Conservation (phyloP, 1,284 basidiomycete species). For the Spongiforma sp. region DNA sequence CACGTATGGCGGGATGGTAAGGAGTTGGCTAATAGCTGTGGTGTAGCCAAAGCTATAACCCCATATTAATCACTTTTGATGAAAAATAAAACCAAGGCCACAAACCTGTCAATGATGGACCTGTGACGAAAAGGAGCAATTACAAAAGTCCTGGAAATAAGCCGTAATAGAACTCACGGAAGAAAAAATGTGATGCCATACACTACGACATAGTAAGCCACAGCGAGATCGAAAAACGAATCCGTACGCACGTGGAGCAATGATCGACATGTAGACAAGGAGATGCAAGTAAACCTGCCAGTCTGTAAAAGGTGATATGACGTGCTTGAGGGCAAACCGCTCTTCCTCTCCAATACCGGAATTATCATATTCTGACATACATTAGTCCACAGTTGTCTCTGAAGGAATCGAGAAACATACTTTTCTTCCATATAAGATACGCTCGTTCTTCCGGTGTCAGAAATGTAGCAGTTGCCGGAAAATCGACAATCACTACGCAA, state of each 20-base stretch:
- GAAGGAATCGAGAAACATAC: constrained; percentile 38
- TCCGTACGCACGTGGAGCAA: constrained; percentile 62
- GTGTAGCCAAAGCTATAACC: constrained; percentile 57
- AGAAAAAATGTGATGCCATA: constrained; percentile 69
- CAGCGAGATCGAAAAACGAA: not conserved
- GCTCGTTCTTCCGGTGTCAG: constrained; percentile 50
- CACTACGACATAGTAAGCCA: constrained; percentile 32
- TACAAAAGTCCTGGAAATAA: not conserved
- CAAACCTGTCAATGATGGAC: constrained; percentile 64
- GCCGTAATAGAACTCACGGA: constrained; percentile 49
- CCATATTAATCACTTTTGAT: constrained; percentile 1
- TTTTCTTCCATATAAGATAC: constrained; percentile 58
- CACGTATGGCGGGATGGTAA: constrained; percentile 74
- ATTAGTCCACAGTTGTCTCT: not conserved
- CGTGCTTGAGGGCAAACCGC: constrained; percentile 36
- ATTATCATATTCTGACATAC: constrained; percentile 53
- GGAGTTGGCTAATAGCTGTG: constrained; percentile 62
- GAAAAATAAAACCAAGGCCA: constrained; percentile 4
- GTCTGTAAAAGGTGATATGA: constrained; percentile 59
- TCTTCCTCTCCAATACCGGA: constrained; percentile 63
- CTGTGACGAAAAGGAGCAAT: constrained; percentile 36
- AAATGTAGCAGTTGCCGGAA: constrained; percentile 50
- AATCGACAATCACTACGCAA: constrained; percentile 50
- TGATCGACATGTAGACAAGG: constrained; percentile 64
- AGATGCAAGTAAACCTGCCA: constrained; percentile 58